Evolutionary conservation across 129 eudicot genomes (phyloP).

Genomic region (Chrysanthemum lavandulifolium): DNA sequence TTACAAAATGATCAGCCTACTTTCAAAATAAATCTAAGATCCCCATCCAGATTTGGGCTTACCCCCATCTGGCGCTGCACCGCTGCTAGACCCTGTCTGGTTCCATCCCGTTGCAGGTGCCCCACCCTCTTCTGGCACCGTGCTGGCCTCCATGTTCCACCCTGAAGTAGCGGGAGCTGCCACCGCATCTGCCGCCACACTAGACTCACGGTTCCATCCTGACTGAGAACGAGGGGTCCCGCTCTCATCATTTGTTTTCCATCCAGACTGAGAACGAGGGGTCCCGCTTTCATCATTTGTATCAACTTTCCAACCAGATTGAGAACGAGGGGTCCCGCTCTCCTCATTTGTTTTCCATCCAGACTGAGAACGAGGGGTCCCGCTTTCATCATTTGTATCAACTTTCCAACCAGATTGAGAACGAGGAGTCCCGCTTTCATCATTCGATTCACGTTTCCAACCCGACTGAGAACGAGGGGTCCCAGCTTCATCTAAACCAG

Average conservation of each 20-base stretch:
- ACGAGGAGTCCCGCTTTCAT: constrained; percentile 19
- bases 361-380: neutral
- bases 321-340: neutral
- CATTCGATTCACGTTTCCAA: constrained; percentile 15
- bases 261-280: constrained; percentile 11
- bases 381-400: neutral
- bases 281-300: constrained; percentile 18
- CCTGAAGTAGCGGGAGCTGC: neutral
- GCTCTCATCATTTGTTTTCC: neutral
- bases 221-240: neutral
- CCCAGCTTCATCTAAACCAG: constrained; percentile 18
- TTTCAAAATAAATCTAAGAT: neutral
- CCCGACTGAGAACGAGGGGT: constrained; percentile 15
- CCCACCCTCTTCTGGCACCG: neutral
- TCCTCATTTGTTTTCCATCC: neutral
- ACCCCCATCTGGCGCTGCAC: neutral
- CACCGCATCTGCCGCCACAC: neutral
- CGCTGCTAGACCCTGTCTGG: constrained; percentile 9
- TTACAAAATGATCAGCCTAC: constrained; percentile 1
- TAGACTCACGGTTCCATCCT: neutral
- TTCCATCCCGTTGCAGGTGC: constrained; percentile 4
- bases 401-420: constrained; percentile 11
- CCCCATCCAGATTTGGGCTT: neutral
- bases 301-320: constrained; percentile 11
- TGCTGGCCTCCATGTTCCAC: neutral